phyloP scores from a whole-genome alignment of 139 green algal species.

The Chlorella sp. region DNA sequence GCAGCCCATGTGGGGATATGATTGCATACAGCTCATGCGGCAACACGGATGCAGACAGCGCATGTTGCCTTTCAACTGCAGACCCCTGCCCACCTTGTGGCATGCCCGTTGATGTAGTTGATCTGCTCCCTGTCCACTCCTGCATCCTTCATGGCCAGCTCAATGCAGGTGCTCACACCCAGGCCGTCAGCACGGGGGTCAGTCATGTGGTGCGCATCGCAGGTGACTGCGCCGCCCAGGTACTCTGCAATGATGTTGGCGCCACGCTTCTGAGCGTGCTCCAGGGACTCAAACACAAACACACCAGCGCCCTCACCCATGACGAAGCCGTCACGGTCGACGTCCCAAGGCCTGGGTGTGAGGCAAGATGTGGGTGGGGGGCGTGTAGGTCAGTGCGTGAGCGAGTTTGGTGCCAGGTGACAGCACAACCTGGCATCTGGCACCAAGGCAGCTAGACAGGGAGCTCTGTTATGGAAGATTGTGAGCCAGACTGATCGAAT shows the following conservation, averaged over 20 bases:
- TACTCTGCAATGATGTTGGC: constrained; percentile 84
- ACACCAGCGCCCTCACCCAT: constrained; percentile 98
- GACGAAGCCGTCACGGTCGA: constrained; percentile 94
- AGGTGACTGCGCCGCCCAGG: constrained; percentile 87
- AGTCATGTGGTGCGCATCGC: constrained; percentile 99
- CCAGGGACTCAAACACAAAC: constrained; percentile 93
- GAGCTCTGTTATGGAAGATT: no score
- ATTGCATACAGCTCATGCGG: no score
- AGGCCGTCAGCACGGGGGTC: constrained; percentile 90
- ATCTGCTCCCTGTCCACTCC: constrained; percentile 67
- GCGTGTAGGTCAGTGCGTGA: no score
- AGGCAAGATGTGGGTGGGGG: constrained; percentile 60
- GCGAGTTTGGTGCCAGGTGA: no score
- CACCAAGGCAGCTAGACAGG: no score
- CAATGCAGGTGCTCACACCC: constrained; percentile 92
- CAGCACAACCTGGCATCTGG: no score
- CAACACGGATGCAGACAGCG: no score
- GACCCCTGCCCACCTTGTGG: constrained; percentile 71
- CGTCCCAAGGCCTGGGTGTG: constrained; percentile 87
- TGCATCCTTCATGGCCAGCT: constrained; percentile 81
- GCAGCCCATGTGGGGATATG: no score
- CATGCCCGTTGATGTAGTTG: constrained; percentile 99
- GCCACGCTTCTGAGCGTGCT: constrained; percentile 78
- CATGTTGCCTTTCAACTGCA: no score
- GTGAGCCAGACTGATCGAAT: no score